Percentiles rank a stretch among this genome's conserved stretches.
These are phyloP conservation scores for Leccinum boreale DNA, from an alignment of 768 basidiomycete species.

Conservation along the genomic window DNA sequence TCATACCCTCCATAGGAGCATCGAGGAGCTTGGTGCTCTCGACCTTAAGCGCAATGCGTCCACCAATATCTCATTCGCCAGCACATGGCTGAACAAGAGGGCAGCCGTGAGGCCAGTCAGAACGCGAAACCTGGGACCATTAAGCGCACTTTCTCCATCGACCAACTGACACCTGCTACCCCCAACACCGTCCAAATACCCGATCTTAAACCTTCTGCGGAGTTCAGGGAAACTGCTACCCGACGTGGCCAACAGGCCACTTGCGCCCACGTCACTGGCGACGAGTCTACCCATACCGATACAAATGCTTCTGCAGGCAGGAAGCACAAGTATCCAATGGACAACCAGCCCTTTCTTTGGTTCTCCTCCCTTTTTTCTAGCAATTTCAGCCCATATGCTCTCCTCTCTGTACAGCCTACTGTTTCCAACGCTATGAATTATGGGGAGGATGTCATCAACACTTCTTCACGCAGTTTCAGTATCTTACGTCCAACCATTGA, in stretches of 20 bases:
- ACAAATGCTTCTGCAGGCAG: slow-evolving; percentile 10
- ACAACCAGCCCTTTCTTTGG: slow-evolving; percentile 44
- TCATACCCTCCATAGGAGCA: slow-evolving; percentile 48
- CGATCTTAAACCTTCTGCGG: slow-evolving; percentile 62
- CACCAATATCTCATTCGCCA: slow-evolving; percentile 75
- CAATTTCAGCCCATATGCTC: slow-evolving; percentile 75
- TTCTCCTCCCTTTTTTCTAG: slow-evolving; percentile 68
- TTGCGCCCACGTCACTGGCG: slow-evolving; percentile 1
- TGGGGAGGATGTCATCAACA: slow-evolving; percentile 65
- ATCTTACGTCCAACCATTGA: slow-evolving; percentile 80
- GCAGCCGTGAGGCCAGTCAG: slow-evolving; percentile 65
- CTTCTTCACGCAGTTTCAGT: slow-evolving; percentile 50
- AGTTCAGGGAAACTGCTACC: slow-evolving; percentile 51
- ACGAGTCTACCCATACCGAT: too few relatives aligned
- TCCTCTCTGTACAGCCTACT: slow-evolving; percentile 68
- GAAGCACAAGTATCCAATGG: slow-evolving; percentile 23
- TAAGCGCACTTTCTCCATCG: slow-evolving; percentile 82
- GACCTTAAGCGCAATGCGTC: slow-evolving; percentile 77
- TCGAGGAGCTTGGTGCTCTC: slow-evolving; percentile 81
- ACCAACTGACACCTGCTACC: slow-evolving; percentile 54
- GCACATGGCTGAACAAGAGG: slow-evolving; percentile 79
- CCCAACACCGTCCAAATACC: slow-evolving; percentile 57
- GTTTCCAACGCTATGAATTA: slow-evolving; percentile 68
- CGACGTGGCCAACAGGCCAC: slow-evolving; percentile 40
- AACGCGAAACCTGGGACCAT: slow-evolving; percentile 67